phyloP scores from a whole-genome alignment of 2,329 filamentous ascomycete species.

The Ceratocystis harringtonii region DNA sequence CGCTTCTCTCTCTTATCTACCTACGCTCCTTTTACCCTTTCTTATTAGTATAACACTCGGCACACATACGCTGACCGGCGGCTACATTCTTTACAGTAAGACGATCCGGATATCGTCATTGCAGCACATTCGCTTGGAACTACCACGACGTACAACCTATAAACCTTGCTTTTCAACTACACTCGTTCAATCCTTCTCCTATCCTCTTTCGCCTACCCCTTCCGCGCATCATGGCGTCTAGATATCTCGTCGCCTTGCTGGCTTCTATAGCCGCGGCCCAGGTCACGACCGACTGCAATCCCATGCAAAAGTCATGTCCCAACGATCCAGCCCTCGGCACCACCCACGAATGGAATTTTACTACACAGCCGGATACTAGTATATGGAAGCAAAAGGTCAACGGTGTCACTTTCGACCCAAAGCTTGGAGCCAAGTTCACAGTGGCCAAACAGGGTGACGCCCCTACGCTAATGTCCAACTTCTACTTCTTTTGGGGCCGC shows the following conservation, averaged over 20 bases:
- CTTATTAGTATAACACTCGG: background rate
- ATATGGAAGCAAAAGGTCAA: constrained; percentile 52
- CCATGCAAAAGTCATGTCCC: constrained; percentile 54
- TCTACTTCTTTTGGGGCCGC: constrained; percentile 76
- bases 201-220: background rate
- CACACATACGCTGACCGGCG: background rate
- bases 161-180: background rate
- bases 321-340: constrained; percentile 56
- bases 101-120: background rate
- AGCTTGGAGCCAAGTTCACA: constrained; percentile 55
- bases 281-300: constrained; percentile 64
- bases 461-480: constrained; percentile 62
- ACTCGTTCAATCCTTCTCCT: background rate
- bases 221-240: background rate
- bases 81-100: too few relatives aligned
- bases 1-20: background rate
- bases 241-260: constrained; percentile 19
- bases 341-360: constrained; percentile 48
- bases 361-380: constrained; percentile 40
- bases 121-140: background rate
- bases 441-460: constrained; percentile 57
- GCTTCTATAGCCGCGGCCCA: constrained; percentile 43
- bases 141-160: background rate
- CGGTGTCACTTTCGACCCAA: constrained; percentile 47
- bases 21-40: background rate